Evolutionary conservation across 805 yeast species (phyloP), one percentile per base, ranked within the genome.

Genomic region (Schwanniomyces pseudopolymorphus): DNA sequence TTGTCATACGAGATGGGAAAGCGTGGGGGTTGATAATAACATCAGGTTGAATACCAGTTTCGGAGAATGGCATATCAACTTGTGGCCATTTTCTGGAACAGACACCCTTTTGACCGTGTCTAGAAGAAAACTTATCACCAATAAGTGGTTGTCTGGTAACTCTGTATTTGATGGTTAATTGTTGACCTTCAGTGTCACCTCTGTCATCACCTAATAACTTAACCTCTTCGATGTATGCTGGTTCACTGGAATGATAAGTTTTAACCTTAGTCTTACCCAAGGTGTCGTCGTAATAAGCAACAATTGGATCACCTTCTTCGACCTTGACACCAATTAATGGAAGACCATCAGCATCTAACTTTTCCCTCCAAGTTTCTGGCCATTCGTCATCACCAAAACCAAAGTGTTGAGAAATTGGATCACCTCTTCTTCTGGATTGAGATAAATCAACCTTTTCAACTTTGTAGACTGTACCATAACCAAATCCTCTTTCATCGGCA

Each of bases 1-100:
- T 92, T 10, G 99, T 94, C 99, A 94, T 94, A 77, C 99, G 94
- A 41, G 98, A 92, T 58, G 99, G 99, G 92, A 92, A 94, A 55
- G 98, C 99, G 67, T 92, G 99, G 3, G 99, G 99, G 67, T 94
- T 94, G 63, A 94, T 94, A 63, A 94, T 94, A 57, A 94, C 87
- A 71, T 94, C 99, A 2, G 99, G 99, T 67, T 88, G 96, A 51
- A 94, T 92, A 60, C 99, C 99, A 27, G 88, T 76, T 72, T 94
- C 99, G 54, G 89, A 81, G 75, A 94, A 94, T 45, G 99, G 99
- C 96, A 94, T 84, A 67, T 94, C 98, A 52, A 89, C 77, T 43
- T 89, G 85, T 26, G 98, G 99, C 96, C 97, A 94, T 70, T 91
- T 92, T 68, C 97, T 86, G 8, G 98, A 91, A 73, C 97, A 91